Evolutionary conservation across 176 grass and related monocot genomes (phyloP), one percentile per base, ranked within the genome.

Genomic region (Bothriochloa decipiens): DNA sequence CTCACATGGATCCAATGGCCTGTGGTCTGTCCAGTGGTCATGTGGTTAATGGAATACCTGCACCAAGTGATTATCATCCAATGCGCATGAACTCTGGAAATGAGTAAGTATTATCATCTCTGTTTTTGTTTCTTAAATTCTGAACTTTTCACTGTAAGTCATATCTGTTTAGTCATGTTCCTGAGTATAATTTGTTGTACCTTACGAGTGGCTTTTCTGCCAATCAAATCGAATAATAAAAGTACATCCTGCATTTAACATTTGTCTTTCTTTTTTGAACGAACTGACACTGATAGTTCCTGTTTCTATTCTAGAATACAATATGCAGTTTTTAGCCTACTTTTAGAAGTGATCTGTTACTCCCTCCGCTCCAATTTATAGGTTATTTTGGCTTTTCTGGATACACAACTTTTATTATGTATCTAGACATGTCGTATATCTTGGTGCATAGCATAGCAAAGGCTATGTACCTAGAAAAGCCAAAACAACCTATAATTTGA

Each of bases 11-110:
- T 39, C 81, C 89, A 3, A 90, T 94, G 87, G 73, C 79, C 65
- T 89, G 92, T 69, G 90, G 92, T 62, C 23, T 96, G 71, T 92
- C 96, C 53, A 89, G 84, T 26, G 91, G 93, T 91, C 93, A 94
- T 91, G 84, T 96, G 53, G 97, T 91, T 71, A 94, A 99, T 45
- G 97, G 97, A 27, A 94, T 99, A 55, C 97, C 93, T 84, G 91
- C 93, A 77, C 29, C 84, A 69, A 86, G 91, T 70, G 87, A 89
- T 52, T 99, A 89, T 85, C 96, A 99, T 67, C 97, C 91, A 77
- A 92, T 96, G 46, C 86, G 75, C 42, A 94, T 99, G 86, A 94
- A 96, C 85, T 96, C 93, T 50, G 86, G 82, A 82, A 99, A 94
- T 83, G 90, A 95, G 95, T 98, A 91, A 98, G 95, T 75, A 50